phyloP scores from a whole-genome alignment of 805 yeast genomes.

The Yamadazyma insecticola region DNA sequence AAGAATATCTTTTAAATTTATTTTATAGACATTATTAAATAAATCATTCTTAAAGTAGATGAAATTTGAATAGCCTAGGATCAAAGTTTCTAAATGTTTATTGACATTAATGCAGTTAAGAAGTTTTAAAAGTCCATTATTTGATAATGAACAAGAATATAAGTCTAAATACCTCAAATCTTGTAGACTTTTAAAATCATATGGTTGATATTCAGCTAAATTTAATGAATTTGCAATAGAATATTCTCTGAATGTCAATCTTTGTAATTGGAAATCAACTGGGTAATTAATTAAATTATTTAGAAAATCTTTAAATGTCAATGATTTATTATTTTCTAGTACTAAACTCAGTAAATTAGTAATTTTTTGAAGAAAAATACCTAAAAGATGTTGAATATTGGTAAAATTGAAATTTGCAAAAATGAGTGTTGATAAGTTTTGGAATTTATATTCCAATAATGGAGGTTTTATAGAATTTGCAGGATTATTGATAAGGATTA shows the following conservation, averaged over 20 bases:
- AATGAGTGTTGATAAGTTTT: conserved; percentile 22
- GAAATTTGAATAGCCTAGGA: conserved; percentile 27
- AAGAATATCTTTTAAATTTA: conserved; percentile 16
- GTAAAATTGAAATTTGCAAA: conserved; percentile 30
- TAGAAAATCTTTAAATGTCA: conserved; percentile 24
- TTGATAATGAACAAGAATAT: conserved; percentile 37
- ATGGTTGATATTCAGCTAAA: conserved; percentile 20
- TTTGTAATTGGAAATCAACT: conserved; percentile 21
- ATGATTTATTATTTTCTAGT: conserved; percentile 30
- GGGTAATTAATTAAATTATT: conserved; percentile 23
- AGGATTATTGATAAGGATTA: background rate
- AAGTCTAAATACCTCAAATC: conserved; percentile 28
- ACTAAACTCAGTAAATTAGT: conserved; percentile 12
- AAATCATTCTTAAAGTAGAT: conserved; percentile 21
- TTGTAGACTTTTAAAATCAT: conserved; percentile 20
- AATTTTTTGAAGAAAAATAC: conserved; percentile 19
- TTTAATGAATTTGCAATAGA: conserved; percentile 15
- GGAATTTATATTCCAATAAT: conserved; percentile 16
- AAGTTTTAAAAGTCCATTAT: conserved; percentile 35
- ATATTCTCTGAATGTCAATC: conserved; percentile 28
- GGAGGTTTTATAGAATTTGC: too few species aligned
- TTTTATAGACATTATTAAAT: conserved; percentile 9
- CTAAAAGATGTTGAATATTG: conserved; percentile 21
- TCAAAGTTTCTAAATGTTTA: conserved; percentile 26
- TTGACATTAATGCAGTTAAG: conserved; percentile 25